phyloP scores from a whole-genome alignment of 164 flowering plant species.

The Platanus orientalis region DNA sequence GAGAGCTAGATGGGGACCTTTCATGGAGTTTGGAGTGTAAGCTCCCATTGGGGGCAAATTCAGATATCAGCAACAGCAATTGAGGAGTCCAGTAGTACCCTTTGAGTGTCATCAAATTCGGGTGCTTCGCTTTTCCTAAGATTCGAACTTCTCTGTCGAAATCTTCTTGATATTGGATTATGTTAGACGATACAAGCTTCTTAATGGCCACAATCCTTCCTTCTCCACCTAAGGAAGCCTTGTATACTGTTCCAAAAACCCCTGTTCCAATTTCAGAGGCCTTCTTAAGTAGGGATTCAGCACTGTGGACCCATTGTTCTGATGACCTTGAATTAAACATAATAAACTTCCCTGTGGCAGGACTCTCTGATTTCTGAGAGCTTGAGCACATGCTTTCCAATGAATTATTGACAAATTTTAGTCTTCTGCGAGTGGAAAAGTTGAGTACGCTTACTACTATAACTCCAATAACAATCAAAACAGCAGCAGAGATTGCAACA shows the following conservation, averaged over 20 bases:
- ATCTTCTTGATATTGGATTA: conserved; percentile 63
- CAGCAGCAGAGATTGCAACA: conserved; percentile 73
- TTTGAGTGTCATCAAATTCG: conserved; percentile 49
- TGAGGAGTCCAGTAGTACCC: conserved; percentile 72
- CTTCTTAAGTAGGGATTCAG: conserved; percentile 62
- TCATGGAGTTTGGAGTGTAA: conserved; percentile 64
- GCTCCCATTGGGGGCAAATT: conserved; percentile 70
- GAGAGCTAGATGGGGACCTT: conserved; percentile 37
- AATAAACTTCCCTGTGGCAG: conserved; percentile 55
- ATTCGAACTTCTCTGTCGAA: conserved; percentile 80
- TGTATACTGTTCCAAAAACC: conserved; percentile 83
- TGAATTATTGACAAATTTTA: conserved; percentile 54
- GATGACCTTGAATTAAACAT: conserved; percentile 55
- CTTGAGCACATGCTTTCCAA: conserved; percentile 80
- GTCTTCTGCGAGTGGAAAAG: conserved; percentile 56
- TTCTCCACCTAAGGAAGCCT: conserved; percentile 66
- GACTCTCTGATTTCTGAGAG: conserved; percentile 48
- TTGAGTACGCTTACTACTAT: conserved; percentile 62
- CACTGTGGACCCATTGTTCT: conserved; percentile 37
- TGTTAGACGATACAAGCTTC: conserved; percentile 56
- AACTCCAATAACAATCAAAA: conserved; percentile 59
- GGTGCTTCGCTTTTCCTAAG: conserved; percentile 71
- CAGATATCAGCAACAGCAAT: conserved; percentile 72
- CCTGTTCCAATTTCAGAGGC: conserved; percentile 81
- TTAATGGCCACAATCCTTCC: conserved; percentile 57